Evolutionary conservation across 140 eudicot genomes (phyloP).

Genomic region (Flaveria floridana): DNA sequence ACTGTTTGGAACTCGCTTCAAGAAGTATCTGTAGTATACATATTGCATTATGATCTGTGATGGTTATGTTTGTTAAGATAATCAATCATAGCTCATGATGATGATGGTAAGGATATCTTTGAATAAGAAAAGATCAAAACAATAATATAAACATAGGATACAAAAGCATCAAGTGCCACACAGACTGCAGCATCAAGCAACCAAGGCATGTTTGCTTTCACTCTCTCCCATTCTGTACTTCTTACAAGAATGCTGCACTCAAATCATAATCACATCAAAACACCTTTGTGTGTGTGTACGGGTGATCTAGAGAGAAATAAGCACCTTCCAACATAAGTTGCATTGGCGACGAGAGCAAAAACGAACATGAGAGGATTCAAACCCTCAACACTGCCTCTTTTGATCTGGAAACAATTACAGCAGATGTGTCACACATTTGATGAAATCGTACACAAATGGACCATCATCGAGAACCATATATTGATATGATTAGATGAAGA

Average conservation of each 20-base stretch:
- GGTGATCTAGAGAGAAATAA: neutral
- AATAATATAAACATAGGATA: slow-evolving; percentile 45
- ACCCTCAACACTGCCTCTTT: slow-evolving; percentile 82
- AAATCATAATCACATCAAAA: neutral
- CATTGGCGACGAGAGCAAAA: slow-evolving; percentile 62
- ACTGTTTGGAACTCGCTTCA: slow-evolving; percentile 22
- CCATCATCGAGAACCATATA: neutral
- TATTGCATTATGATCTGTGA: slow-evolving; percentile 65
- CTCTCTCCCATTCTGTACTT: slow-evolving; percentile 61
- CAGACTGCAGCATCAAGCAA: slow-evolving; percentile 76
- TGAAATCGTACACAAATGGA: neutral
- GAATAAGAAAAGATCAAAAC: neutral
- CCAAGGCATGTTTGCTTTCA: slow-evolving; percentile 82
- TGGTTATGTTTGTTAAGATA: slow-evolving; percentile 37
- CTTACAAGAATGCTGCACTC: slow-evolving; percentile 63
- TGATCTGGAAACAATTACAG: slow-evolving; percentile 46
- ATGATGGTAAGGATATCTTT: neutral
- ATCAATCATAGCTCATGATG: neutral
- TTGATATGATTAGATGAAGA: neutral
- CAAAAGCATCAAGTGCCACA: slow-evolving; percentile 72
- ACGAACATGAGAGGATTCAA: slow-evolving; percentile 73
- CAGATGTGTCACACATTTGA: slow-evolving; percentile 11
- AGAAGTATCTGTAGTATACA: slow-evolving; percentile 51
- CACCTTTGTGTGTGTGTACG: neutral
- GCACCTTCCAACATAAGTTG: slow-evolving; percentile 73